Evolutionary conservation across 164 flowering plant species (phyloP), one percentile per base, ranked within the genome.

Genomic region (Paratinospora sagittata): DNA sequence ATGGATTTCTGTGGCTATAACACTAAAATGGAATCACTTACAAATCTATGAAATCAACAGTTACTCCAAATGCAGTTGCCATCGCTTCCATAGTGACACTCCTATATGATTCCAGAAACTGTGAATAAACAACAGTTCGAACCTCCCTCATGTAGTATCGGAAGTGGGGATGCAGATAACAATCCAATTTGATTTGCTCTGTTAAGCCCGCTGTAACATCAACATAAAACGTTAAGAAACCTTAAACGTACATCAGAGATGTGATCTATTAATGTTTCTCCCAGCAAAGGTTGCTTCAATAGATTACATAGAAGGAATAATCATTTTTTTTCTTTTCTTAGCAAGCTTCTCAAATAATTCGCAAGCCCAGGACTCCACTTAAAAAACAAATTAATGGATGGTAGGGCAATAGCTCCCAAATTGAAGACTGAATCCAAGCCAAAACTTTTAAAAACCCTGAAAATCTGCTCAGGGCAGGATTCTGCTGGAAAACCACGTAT

Each of bases 81-180:
- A 95, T 95, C 39, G 98, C 98, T 73, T 95, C 97, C 76, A 95
- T 92, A 21, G 98, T 95, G 12, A 95, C 98, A 80, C 98, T 95
- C 82, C 91, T 92, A 76, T 95, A 95, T 0, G 98, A 90, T 67
- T 95, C 98, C 84, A 95, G 80, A 78, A 95, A 95, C 76, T 92
- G 98, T 23, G 98, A 92, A 76, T 95, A 95, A 6, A 95, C 94
- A 30, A 92, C 98, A 12, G 83, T 79, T 63, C 97, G 85, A 67
- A 91, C 81, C 84, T 95, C 98, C 82, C 98, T 89, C 98, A 95
- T 95, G 82, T 87, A 95, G 74, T 84, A 95, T 19, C 98, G 91
- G 80, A 95, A 95, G 78, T 95, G 98, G 0, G 93, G 96, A 67
- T 90, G 90, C 84, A 95, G 79, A 77, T 95, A 91, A 19, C 92